Evolutionary conservation across 2,329 filamentous ascomycete species (phyloP).

Genomic region (Cladosporium velox): DNA sequence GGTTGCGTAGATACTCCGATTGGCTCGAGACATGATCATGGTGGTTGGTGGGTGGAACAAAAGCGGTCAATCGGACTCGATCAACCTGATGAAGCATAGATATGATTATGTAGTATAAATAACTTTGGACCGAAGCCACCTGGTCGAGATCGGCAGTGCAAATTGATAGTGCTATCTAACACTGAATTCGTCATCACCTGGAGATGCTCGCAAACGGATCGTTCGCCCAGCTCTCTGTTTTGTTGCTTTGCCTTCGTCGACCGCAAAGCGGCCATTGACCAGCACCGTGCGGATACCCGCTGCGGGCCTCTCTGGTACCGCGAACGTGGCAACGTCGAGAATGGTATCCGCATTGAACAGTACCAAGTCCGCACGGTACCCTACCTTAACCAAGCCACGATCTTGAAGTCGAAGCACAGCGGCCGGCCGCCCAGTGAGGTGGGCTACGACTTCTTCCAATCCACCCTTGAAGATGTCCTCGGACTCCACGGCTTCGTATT

Average conservation of each 20-base stretch:
- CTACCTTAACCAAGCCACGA: conserved; percentile 30
- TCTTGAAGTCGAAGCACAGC: conserved; percentile 27
- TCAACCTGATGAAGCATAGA: neutral
- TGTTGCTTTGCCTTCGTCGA: conserved; percentile 30
- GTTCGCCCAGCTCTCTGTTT: conserved; percentile 29
- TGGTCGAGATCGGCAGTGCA: neutral
- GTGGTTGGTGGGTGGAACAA: neutral
- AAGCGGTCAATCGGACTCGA: neutral
- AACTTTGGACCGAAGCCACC: neutral
- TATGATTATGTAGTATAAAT: neutral
- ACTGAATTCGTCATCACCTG: conserved; percentile 16
- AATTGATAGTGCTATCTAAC: conserved; percentile 17
- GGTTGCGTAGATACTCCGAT: neutral
- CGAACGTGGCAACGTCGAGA: conserved; percentile 32
- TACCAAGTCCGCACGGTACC: conserved; percentile 32
- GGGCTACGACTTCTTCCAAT: conserved; percentile 32
- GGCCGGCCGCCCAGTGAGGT: conserved; percentile 32
- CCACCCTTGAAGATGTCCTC: conserved; percentile 33
- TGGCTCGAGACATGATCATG: neutral
- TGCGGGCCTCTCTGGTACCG: conserved; percentile 30
- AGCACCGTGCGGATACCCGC: conserved; percentile 31
- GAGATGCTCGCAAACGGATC: conserved; percentile 24
- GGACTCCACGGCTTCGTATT: conserved; percentile 27
- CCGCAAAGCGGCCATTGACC: conserved; percentile 31
- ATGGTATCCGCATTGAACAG: conserved; percentile 31